These are phyloP conservation scores for Omphalea diandra DNA, from an alignment of 441 rosid species.

Conservation along the genomic window DNA sequence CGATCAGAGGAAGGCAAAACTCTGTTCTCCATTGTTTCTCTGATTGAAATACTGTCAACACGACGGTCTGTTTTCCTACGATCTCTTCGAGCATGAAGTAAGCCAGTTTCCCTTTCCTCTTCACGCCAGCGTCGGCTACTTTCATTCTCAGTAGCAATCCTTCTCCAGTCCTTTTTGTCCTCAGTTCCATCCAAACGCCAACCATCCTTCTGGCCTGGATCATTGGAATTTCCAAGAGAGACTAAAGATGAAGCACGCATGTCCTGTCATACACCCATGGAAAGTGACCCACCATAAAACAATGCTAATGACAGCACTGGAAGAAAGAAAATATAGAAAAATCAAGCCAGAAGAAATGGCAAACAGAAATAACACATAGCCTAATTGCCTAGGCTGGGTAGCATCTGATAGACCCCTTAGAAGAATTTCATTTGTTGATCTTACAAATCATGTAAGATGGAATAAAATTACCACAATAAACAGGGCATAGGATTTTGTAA, in stretches of 20 bases:
- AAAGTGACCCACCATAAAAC: constrained; percentile 4
- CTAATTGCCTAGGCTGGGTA: not conserved
- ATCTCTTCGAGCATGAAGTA: constrained; percentile 71
- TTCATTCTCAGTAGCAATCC: constrained; percentile 54
- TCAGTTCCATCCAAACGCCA: constrained; percentile 87
- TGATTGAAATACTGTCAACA: constrained; percentile 43
- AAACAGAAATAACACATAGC: not conserved
- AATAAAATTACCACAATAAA: not conserved
- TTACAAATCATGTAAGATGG: not conserved
- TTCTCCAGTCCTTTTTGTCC: constrained; percentile 88
- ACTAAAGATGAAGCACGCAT: constrained; percentile 51
- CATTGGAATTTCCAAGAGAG: constrained; percentile 54
- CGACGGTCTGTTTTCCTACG: constrained; percentile 81
- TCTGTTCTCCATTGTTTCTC: constrained; percentile 61
- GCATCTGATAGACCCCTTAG: not conserved
- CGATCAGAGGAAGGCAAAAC: constrained; percentile 61
- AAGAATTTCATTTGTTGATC: not conserved
- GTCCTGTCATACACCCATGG: constrained; percentile 48
- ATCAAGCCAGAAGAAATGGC: not conserved
- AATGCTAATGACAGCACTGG: not conserved
- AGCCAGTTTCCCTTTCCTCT: constrained; percentile 96
- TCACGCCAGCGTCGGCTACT: constrained; percentile 86
- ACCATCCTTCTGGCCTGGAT: constrained; percentile 63
- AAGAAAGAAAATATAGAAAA: not conserved
- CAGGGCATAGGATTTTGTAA: not conserved